phyloP scores from a whole-genome alignment of 352 stramenopile species.

The Globisporangium spinosum region DNA sequence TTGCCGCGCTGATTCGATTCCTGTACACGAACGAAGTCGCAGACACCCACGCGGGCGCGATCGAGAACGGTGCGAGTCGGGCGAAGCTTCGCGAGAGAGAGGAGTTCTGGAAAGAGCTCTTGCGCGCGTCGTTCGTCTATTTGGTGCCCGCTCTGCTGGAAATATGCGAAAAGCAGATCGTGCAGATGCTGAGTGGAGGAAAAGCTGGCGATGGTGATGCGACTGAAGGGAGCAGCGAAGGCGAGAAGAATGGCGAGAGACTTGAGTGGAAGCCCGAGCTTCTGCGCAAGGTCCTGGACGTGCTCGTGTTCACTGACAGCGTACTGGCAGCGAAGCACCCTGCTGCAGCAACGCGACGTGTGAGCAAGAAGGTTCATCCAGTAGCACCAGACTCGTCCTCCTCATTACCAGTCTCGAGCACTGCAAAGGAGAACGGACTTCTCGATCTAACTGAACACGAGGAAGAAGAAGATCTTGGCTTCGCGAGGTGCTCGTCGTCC shows the following conservation, averaged over 20 bases:
- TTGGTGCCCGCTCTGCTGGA: constrained; percentile 60
- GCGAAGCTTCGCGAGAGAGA: constrained; percentile 22
- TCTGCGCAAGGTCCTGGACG: constrained; percentile 31
- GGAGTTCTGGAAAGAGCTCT: constrained; percentile 62
- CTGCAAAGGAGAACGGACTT: neutral
- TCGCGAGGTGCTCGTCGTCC: constrained; percentile 12
- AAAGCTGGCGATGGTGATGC: neutral
- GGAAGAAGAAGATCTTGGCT: constrained; percentile 14
- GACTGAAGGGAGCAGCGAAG: neutral
- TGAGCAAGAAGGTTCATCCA: constrained; percentile 11
- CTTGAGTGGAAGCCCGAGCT: constrained; percentile 11
- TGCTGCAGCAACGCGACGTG: constrained; percentile 12
- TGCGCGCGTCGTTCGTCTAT: constrained; percentile 71
- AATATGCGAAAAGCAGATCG: constrained; percentile 55
- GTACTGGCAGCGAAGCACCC: constrained; percentile 46
- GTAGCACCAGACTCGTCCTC: constrained; percentile 5
- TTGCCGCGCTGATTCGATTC: constrained; percentile 63
- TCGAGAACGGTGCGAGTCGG: neutral
- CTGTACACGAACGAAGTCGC: constrained; percentile 75
- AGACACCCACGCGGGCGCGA: neutral
- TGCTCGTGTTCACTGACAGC: constrained; percentile 59
- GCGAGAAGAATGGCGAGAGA: neutral
- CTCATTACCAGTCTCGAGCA: neutral
- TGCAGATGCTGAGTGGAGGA: constrained; percentile 20
- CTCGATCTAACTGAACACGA: constrained; percentile 1